A percentile compares a stretch with the other conserved stretches of the same genome.
Conservation (phyloP, 768 basidiomycete genomes). For the Trametes maxima region DNA sequence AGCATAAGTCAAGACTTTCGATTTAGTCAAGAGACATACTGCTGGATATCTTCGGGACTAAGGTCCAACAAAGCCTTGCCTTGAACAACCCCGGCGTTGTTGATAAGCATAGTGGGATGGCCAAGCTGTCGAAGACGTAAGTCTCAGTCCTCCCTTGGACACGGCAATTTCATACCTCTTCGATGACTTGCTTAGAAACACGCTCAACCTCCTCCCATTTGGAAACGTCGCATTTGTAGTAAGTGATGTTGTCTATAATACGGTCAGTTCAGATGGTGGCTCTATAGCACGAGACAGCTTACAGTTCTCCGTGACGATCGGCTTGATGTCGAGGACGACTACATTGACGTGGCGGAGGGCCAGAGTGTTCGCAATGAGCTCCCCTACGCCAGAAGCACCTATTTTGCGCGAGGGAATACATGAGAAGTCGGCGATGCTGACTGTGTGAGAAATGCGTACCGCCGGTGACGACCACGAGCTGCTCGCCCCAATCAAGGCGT, state of each 20-base stretch:
- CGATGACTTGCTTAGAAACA: slow-evolving; percentile 68
- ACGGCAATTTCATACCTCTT: slow-evolving; percentile 59
- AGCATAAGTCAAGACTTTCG: not conserved
- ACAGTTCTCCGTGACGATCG: slow-evolving; percentile 79
- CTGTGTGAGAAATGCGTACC: slow-evolving; percentile 47
- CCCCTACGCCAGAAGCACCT: slow-evolving; percentile 91
- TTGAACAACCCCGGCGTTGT: slow-evolving; percentile 94
- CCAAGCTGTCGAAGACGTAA: slow-evolving; percentile 60
- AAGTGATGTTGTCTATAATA: slow-evolving; percentile 69
- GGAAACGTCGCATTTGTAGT: slow-evolving; percentile 91
- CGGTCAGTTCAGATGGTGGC: not conserved
- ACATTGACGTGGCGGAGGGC: slow-evolving; percentile 81
- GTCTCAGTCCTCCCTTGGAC: not conserved
- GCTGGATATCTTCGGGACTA: slow-evolving; percentile 70
- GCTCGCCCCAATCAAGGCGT: slow-evolving; percentile 81
- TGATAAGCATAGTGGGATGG: slow-evolving; percentile 86
- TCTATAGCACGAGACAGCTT: slow-evolving; percentile 22
- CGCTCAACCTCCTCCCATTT: slow-evolving; percentile 83
- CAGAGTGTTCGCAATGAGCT: slow-evolving; percentile 84
- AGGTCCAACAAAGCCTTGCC: slow-evolving; percentile 87
- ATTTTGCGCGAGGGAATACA: not conserved
- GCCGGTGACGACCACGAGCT: slow-evolving; percentile 90
- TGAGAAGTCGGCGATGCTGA: not conserved
- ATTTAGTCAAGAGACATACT: slow-evolving; percentile 51
- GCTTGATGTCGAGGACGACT: slow-evolving; percentile 83